Evolutionary conservation across 176 grass and related monocot species (phyloP).

Genomic region (Sorghum bicolor): DNA sequence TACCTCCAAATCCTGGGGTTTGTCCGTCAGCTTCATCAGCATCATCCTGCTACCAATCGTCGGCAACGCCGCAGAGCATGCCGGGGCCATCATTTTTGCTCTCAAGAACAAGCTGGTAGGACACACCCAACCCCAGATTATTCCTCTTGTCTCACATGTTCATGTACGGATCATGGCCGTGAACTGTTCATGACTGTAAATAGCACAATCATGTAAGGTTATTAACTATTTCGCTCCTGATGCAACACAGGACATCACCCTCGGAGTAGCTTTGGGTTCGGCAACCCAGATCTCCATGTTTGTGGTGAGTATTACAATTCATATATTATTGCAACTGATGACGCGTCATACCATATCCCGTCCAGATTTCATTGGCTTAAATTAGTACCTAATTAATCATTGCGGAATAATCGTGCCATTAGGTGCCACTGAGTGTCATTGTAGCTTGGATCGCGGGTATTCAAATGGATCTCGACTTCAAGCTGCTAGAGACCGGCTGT

Average conservation of each 20-base stretch:
- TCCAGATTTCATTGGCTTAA: background rate
- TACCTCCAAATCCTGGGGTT: slow-evolving; percentile 61
- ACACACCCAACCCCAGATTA: background rate
- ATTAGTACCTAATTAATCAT: background rate
- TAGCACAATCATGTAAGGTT: background rate
- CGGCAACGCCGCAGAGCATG: slow-evolving; percentile 85
- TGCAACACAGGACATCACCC: slow-evolving; percentile 66
- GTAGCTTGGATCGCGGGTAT: slow-evolving; percentile 84
- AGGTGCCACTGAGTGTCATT: slow-evolving; percentile 69
- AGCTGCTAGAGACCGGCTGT: slow-evolving; percentile 66
- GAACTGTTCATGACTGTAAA: background rate
- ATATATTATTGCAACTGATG: background rate
- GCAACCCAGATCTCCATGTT: slow-evolving; percentile 90
- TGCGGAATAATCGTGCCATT: background rate
- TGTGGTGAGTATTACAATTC: slow-evolving; percentile 53
- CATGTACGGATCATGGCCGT: background rate
- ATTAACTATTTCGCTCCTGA: background rate
- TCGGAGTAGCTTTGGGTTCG: slow-evolving; percentile 77
- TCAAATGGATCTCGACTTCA: slow-evolving; percentile 93
- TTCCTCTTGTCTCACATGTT: background rate
- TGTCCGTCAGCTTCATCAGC: slow-evolving; percentile 82
- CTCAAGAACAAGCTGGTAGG: slow-evolving; percentile 76
- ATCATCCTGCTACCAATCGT: slow-evolving; percentile 84
- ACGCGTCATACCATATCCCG: background rate
- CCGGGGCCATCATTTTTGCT: slow-evolving; percentile 79